A percentile compares a stretch with the other conserved stretches of the same genome.
phyloP scores from a whole-genome alignment of 768 basidiomycete genomes.

The Obba rivulosa region DNA sequence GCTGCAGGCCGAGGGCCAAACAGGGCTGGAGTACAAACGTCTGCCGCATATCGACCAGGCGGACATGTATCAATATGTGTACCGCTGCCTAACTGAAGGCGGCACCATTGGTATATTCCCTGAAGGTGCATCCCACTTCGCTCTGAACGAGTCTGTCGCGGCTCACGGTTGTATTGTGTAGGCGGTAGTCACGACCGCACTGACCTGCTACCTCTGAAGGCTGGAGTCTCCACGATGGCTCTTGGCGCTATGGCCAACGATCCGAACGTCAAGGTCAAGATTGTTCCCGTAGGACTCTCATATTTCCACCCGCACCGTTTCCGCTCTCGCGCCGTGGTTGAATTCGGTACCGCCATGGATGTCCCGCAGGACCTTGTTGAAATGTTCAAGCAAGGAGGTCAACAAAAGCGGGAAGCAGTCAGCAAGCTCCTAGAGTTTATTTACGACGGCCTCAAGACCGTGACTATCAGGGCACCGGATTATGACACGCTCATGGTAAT shows the following conservation, averaged over 20 bases:
- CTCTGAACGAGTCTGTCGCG: not conserved
- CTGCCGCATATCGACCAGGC: constrained; percentile 91
- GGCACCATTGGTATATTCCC: constrained; percentile 97
- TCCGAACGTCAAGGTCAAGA: constrained; percentile 79
- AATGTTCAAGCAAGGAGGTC: constrained; percentile 88
- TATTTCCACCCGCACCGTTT: constrained; percentile 56
- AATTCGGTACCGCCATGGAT: constrained; percentile 88
- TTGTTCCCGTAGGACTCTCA: constrained; percentile 58
- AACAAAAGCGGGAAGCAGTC: constrained; percentile 85
- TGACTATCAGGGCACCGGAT: constrained; percentile 93
- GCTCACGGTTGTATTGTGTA: constrained; percentile 25
- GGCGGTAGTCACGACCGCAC: constrained; percentile 98
- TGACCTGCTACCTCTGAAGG: constrained; percentile 93
- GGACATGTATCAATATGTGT: constrained; percentile 92
- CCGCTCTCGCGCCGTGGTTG: constrained; percentile 94
- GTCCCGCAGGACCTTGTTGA: constrained; percentile 87
- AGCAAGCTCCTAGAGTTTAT: constrained; percentile 84
- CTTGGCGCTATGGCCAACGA: constrained; percentile 95
- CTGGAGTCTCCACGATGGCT: constrained; percentile 97
- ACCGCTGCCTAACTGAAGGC: constrained; percentile 76
- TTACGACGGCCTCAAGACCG: constrained; percentile 91
- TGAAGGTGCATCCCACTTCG: constrained; percentile 56
- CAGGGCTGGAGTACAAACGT: constrained; percentile 73
- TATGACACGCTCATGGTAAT: constrained; percentile 95
- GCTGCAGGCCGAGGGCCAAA: constrained; percentile 43